Evolutionary conservation across 768 basidiomycete genomes (phyloP).

Genomic region (Lactifluus piperatus): DNA sequence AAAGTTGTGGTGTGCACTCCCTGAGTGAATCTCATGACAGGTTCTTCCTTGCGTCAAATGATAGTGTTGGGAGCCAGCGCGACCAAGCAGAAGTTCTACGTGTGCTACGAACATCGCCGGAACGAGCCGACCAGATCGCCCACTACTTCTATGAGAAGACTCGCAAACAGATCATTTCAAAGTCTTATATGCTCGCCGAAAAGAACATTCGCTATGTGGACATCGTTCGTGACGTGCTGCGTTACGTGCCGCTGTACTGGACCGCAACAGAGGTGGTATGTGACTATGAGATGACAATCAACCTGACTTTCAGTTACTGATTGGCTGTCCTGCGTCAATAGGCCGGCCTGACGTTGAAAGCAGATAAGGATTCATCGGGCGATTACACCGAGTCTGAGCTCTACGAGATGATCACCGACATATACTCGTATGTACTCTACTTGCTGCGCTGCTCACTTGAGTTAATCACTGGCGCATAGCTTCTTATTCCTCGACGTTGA

Average conservation of each 20-base stretch:
- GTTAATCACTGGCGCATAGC: slow-evolving; percentile 30
- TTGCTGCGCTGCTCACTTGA: not conserved
- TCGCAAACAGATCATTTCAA: slow-evolving; percentile 41
- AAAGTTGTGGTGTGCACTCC: not conserved
- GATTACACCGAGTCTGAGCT: slow-evolving; percentile 54
- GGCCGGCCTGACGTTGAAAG: slow-evolving; percentile 70
- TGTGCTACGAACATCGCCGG: slow-evolving; percentile 40
- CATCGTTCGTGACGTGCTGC: slow-evolving; percentile 60
- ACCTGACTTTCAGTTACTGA: not conserved
- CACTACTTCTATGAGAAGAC: slow-evolving; percentile 62
- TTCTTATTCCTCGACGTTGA: slow-evolving; percentile 73
- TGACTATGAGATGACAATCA: not conserved
- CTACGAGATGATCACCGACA: slow-evolving; percentile 54
- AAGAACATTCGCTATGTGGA: slow-evolving; percentile 47
- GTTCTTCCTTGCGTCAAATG: slow-evolving; percentile 54
- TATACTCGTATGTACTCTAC: slow-evolving; percentile 49
- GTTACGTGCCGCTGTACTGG: slow-evolving; percentile 59
- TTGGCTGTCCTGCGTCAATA: slow-evolving; percentile 23
- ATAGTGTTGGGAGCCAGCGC: slow-evolving; percentile 31
- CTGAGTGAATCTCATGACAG: slow-evolving; percentile 28
- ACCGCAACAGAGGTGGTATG: slow-evolving; percentile 59
- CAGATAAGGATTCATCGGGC: slow-evolving; percentile 43
- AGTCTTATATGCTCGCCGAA: slow-evolving; percentile 53
- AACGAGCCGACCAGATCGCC: slow-evolving; percentile 41
- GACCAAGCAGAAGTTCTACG: slow-evolving; percentile 41